Percentiles rank a stretch among this genome's conserved stretches.
Conservation (phyloP, 768 basidiomycete genomes). For the Psilocybe sp. region DNA sequence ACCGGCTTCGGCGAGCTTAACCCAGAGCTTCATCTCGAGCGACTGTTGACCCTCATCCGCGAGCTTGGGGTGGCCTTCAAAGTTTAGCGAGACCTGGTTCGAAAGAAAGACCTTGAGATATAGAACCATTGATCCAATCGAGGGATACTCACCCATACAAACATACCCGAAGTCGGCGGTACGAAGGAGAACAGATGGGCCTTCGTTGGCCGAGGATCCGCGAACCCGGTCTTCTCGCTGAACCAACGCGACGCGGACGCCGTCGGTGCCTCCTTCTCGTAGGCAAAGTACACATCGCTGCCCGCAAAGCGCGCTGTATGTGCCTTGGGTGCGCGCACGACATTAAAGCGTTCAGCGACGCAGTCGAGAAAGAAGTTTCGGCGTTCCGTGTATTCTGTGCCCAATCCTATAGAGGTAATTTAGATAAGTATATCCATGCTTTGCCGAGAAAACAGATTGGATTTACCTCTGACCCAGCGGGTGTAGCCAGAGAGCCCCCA, state of each 20-base stretch:
- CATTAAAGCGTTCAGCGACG: slow-evolving; percentile 59
- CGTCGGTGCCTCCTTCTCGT: slow-evolving; percentile 23
- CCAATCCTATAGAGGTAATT: slow-evolving; percentile 36
- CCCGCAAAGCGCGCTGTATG: slow-evolving; percentile 28
- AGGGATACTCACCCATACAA: slow-evolving; percentile 54
- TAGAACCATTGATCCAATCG: neutral
- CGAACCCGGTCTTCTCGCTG: slow-evolving; percentile 11
- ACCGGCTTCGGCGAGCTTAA: slow-evolving; percentile 53
- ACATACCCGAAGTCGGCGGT: slow-evolving; percentile 84
- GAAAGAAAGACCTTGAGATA: neutral
- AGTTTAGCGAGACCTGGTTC: slow-evolving; percentile 56
- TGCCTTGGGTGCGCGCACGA: slow-evolving; percentile 34
- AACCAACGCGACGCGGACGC: slow-evolving; percentile 1
- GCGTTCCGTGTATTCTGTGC: slow-evolving; percentile 52
- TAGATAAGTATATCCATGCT: neutral
- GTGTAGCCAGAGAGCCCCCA: slow-evolving; percentile 75
- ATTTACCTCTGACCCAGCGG: slow-evolving; percentile 69
- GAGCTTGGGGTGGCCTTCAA: slow-evolving; percentile 52
- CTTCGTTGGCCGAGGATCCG: neutral
- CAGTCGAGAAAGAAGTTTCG: slow-evolving; percentile 66
- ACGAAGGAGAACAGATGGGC: slow-evolving; percentile 57
- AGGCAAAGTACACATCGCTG: slow-evolving; percentile 44
- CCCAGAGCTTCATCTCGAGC: slow-evolving; percentile 60
- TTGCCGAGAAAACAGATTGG: neutral
- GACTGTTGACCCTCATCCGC: slow-evolving; percentile 32